These are phyloP conservation scores for Naganishia albida DNA, from an alignment of 1,284 basidiomycete genomes.

Conservation along the genomic window DNA sequence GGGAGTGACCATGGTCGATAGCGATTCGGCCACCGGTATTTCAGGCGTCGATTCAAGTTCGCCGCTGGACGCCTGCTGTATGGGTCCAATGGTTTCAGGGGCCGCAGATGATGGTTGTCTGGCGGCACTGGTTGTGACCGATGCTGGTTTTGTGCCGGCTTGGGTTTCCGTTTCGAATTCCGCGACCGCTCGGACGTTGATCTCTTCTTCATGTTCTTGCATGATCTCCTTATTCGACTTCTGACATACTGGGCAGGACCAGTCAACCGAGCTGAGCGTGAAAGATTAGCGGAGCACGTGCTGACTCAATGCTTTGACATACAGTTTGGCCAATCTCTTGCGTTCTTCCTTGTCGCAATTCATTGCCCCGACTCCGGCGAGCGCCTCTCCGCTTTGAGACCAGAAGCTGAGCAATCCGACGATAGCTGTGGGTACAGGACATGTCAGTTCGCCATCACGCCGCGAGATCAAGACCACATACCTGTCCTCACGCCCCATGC, in stretches of 20 bases:
- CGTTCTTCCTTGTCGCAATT: constrained; percentile 77
- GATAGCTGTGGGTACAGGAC: constrained; percentile 63
- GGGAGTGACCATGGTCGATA: background rate
- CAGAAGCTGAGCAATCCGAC: constrained; percentile 89
- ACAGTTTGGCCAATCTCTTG: constrained; percentile 76
- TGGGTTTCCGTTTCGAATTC: constrained; percentile 1
- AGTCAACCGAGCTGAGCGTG: constrained; percentile 68
- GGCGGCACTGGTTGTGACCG: background rate
- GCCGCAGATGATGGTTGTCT: background rate
- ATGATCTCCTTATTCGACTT: constrained; percentile 68
- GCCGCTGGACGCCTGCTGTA: too few relatives aligned
- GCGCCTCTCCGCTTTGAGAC: constrained; percentile 74
- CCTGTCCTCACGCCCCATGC: constrained; percentile 91
- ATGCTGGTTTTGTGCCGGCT: background rate
- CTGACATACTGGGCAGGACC: constrained; percentile 76
- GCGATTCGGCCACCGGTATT: background rate
- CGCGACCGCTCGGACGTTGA: constrained; percentile 6
- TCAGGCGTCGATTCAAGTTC: background rate
- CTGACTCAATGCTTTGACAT: constrained; percentile 43
- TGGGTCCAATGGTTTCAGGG: background rate
- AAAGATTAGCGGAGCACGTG: background rate
- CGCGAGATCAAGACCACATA: constrained; percentile 57
- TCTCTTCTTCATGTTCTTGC: constrained; percentile 58
- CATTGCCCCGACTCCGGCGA: constrained; percentile 85
- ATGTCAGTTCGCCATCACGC: background rate